These are phyloP conservation scores for Mucor velutinosus DNA, from an alignment of 371 early-diverging fungal genomes.

Conservation along the genomic window DNA sequence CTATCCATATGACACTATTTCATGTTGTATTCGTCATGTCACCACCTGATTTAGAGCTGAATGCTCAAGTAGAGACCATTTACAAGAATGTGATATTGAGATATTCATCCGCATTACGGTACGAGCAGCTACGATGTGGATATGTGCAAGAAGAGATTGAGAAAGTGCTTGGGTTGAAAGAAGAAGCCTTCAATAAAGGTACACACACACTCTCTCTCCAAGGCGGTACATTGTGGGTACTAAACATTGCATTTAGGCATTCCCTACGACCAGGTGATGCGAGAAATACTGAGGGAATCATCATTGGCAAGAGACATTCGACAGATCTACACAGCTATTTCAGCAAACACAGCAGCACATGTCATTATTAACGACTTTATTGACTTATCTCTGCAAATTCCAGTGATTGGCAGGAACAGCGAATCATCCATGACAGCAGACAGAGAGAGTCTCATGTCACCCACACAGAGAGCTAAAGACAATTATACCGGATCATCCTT, in stretches of 20 bases:
- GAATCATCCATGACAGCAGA: not conserved
- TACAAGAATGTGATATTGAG: slow-evolving; percentile 77
- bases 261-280: slow-evolving; percentile 43
- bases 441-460: slow-evolving; percentile 6
- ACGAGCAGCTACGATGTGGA: slow-evolving; percentile 81
- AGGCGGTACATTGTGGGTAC: not conserved
- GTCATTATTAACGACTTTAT: slow-evolving; percentile 78
- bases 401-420: slow-evolving; percentile 32
- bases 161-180: slow-evolving; percentile 65
- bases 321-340: slow-evolving; percentile 64
- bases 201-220: slow-evolving; percentile 9
- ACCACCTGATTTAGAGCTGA: slow-evolving; percentile 60
- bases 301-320: slow-evolving; percentile 63
- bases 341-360: slow-evolving; percentile 60
- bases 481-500: slow-evolving; percentile 28
- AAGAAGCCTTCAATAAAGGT: slow-evolving; percentile 59
- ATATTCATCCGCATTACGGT: slow-evolving; percentile 75
- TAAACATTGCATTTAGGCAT: slow-evolving; percentile 13
- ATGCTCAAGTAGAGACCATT: slow-evolving; percentile 63
- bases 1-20: slow-evolving; percentile 72
- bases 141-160: slow-evolving; percentile 80
- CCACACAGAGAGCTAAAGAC: slow-evolving; percentile 15
- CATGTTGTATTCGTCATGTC: slow-evolving; percentile 79
- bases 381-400: slow-evolving; percentile 75
- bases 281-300: slow-evolving; percentile 43